Conservation (phyloP, 1,284 basidiomycete genomes). For the Cutaneotrichosporon daszewskae region DNA sequence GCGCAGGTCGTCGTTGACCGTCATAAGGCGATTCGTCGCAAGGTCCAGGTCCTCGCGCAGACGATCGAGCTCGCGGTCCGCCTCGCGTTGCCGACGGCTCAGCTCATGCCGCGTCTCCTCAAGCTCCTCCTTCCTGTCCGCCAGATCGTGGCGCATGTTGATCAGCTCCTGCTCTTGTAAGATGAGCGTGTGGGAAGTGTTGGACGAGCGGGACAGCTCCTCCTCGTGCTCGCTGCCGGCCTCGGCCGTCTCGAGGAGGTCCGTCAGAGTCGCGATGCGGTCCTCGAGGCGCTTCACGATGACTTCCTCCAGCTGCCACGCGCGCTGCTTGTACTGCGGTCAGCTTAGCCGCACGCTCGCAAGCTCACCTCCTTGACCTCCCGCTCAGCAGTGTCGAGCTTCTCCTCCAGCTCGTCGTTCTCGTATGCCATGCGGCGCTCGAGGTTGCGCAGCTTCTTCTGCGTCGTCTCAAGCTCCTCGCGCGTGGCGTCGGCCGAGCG, state of each 20-base stretch:
- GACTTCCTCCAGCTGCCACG: not conserved
- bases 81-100: not conserved
- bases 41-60: not conserved
- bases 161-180: slow-evolving; percentile 5
- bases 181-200: slow-evolving; percentile 1
- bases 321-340: slow-evolving; percentile 1
- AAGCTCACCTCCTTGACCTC: not conserved
- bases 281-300: slow-evolving; percentile 3
- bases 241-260: not conserved
- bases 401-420: not conserved
- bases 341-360: not conserved
- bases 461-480: not conserved
- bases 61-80: not conserved
- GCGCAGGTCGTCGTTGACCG: not conserved
- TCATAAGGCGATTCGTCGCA: not conserved
- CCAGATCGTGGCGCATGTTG: not conserved
- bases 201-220: not conserved
- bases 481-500: too few species aligned
- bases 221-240: not conserved
- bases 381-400: not conserved
- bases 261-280: slow-evolving; percentile 1
- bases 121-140: not conserved
- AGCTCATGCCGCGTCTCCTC: not conserved
- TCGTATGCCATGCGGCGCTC: not conserved
- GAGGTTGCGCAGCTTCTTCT: too few species aligned